Conservation (phyloP, 2,329 filamentous ascomycete species). For the Penicillium capsulatum region DNA sequence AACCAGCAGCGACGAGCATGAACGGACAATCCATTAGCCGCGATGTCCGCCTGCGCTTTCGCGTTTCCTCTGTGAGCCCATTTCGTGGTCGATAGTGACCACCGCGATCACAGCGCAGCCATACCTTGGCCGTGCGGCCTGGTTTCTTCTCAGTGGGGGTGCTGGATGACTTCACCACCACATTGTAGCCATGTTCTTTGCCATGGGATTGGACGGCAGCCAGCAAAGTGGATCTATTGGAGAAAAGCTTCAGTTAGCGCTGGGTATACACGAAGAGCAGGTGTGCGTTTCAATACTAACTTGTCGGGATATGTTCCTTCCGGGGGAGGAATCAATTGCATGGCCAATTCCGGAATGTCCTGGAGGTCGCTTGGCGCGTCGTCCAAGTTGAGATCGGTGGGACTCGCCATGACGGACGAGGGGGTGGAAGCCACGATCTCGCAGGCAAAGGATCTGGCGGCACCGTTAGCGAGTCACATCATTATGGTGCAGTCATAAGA, state of each 20-base stretch:
- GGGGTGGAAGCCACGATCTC: slow-evolving; percentile 16
- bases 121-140: slow-evolving; percentile 43
- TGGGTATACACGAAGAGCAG: slow-evolving; percentile 1
- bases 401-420: slow-evolving; percentile 38
- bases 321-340: slow-evolving; percentile 41
- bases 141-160: slow-evolving; percentile 45
- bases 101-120: slow-evolving; percentile 44
- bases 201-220: slow-evolving; percentile 41
- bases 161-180: slow-evolving; percentile 46
- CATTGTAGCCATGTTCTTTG: slow-evolving; percentile 43
- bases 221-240: slow-evolving; percentile 34
- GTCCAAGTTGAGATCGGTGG: slow-evolving; percentile 42
- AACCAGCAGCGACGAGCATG: slow-evolving; percentile 43
- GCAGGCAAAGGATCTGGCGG: slow-evolving; percentile 5
- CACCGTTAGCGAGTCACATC: slow-evolving; percentile 21
- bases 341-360: slow-evolving; percentile 43
- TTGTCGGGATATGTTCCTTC: slow-evolving; percentile 45
- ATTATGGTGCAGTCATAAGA: slow-evolving; percentile 9
- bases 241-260: slow-evolving; percentile 3
- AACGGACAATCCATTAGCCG: slow-evolving; percentile 45
- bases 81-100: slow-evolving; percentile 45
- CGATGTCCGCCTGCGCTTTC: slow-evolving; percentile 43
- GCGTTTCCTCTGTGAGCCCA: slow-evolving; percentile 44
- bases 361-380: slow-evolving; percentile 43
- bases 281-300: slow-evolving; percentile 21